Evolutionary conservation across 2,329 filamentous ascomycete genomes (phyloP), one percentile per base, ranked within the genome.

Genomic region (Setomelanomma holmii): DNA sequence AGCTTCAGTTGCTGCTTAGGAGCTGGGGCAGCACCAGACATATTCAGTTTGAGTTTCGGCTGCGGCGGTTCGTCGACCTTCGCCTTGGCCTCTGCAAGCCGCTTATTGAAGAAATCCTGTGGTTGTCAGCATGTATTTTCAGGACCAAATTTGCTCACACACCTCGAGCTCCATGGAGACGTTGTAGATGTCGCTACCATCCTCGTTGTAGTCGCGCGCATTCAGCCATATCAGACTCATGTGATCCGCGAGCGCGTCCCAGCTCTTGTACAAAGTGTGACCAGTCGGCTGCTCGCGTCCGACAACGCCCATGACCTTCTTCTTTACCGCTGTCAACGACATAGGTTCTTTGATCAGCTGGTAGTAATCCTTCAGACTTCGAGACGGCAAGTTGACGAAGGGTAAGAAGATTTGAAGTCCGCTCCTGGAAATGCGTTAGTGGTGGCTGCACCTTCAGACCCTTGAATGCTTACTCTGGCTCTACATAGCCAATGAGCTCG

Each of bases 131-230:
- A 44, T 23, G 8, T 10, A 1, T 19, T 24, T 7, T 19, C 3
- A 12, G 8, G 19, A 19, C 2, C 35, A n/a, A 23, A 2, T 12
- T 21, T 4, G 16, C 30, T 8, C 10, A 63, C 75, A 45, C 78
- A 91, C 90, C 84, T 96, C 88, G 5, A 97, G 84, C 53, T 95
- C 87, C 42, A 87, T 84, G 0, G 91, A 91, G 55, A 95, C 80
- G 19, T 84, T 80, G 58, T 87, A 91, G 45, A 96, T 93, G 14
- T 91, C 89, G 67, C 93, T 96, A 4, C 89, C 90, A 68, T 96
- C 92, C 73, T 96, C 91, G 62, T 97, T 97, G 79, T 93, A 97
- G 53, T 88, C 88, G 66, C 87, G 89, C 0, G 92, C 91, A 73
- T 97, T 97, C 42, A 83, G 84, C 93, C 93, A 97, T 38, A 97